Percentiles rank a stretch among this genome's conserved stretches.
phyloP scores from a whole-genome alignment of 805 yeast genomes.

The Candida montana region DNA sequence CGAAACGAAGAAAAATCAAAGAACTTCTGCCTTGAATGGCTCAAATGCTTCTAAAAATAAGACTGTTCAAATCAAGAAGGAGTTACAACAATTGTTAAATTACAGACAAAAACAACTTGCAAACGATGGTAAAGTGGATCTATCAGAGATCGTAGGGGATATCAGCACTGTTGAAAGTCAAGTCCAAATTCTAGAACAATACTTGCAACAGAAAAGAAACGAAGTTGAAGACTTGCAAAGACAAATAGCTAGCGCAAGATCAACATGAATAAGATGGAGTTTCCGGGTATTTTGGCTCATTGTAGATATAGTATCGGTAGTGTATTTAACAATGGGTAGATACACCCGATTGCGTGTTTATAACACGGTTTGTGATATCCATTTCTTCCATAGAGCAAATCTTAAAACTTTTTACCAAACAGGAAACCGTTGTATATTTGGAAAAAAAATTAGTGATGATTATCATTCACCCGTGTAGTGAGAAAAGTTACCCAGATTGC shows the following conservation, averaged over 20 bases:
- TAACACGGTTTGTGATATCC: no score
- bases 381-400: no score
- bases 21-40: constrained; percentile 19
- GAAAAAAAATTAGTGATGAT: no score
- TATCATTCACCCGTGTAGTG: no score
- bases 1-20: constrained; percentile 30
- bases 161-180: constrained; percentile 72
- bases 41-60: constrained; percentile 20
- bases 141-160: constrained; percentile 53
- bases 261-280: no score
- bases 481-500: no score
- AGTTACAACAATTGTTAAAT: constrained; percentile 74
- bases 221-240: constrained; percentile 50
- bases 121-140: constrained; percentile 31
- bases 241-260: constrained; percentile 31
- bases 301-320: no score
- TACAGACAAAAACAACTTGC: constrained; percentile 63
- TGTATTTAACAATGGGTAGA: no score
- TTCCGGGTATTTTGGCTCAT: no score
- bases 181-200: constrained; percentile 65
- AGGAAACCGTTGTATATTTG: no score
- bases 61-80: constrained; percentile 43
- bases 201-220: constrained; percentile 50
- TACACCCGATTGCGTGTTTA: no score
- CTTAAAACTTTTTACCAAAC: no score